Base-by-base conservation (phyloP, 306 rosid genomes). In the Macrotyloma uniflorum region DNA sequence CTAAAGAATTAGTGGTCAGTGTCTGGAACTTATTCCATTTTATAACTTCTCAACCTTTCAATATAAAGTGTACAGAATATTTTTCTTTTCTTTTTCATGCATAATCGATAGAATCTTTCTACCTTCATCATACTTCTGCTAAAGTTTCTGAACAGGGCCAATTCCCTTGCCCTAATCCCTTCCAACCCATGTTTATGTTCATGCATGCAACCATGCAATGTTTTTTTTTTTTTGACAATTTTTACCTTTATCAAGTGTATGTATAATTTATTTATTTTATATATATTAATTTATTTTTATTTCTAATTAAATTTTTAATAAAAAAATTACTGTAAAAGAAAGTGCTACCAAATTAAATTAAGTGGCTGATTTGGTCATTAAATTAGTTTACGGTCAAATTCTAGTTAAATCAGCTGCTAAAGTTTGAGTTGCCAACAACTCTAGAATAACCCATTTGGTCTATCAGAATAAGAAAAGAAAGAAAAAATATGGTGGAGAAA, bases 1-100 rank as follows among this genome's bases (percentile, higher is more conserved):
- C 33, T 36, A 4, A 4, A 8, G 1, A 62, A 13, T 28, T 62
- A 61, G 58, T 58, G 79, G 9, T 75, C 19, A n/a, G 5, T 49
- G 51, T 59, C 16, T 46, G 70, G 70, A 58, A 70, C n/a, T 46
- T 59, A 47, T 79, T 33, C 77, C 4, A 40, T 13, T 19, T 38
- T 67, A 6, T 67, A 43, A 43, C 18, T 67, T 67, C 54, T 63
- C 69, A 63, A 42, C 35, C 72, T 42, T 42, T 40, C 32, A 67
- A 22, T 76, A 38, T 36, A 18, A 22, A 65, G 28, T 33, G 33
- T 40, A 8, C 11, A 57, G 30, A 58, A 40, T 55, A 22, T 15
- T 59, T 24, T 36, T 8, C 19, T 19, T 20, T 20, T 20, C 22
- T 5, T 53, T 8, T 22, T 53, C 2, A 20, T 16, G 10, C 22